These are phyloP conservation scores for Penicillium ucsense DNA, from an alignment of 495 filamentous ascomycete species.

Conservation along the genomic window DNA sequence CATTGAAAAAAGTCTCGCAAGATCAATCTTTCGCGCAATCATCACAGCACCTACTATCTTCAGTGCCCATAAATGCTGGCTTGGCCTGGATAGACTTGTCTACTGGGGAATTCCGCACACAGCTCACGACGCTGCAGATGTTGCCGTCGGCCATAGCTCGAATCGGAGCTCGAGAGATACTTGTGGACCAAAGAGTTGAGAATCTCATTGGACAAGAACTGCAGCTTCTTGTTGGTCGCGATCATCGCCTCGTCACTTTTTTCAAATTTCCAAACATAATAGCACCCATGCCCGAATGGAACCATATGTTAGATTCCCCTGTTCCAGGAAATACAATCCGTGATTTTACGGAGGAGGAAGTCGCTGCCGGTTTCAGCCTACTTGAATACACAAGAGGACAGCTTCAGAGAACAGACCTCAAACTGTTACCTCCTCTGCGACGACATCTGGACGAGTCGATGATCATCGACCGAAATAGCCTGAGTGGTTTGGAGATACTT, in stretches of 20 bases:
- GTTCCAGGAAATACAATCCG: conserved; percentile 26
- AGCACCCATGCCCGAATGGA: conserved; percentile 54
- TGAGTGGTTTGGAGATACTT: conserved; percentile 83
- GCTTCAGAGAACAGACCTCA: conserved; percentile 69
- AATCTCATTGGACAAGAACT: conserved; percentile 33
- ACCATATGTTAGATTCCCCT: conserved; percentile 63
- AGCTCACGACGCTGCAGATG: conserved; percentile 61
- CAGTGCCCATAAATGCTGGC: conserved; percentile 48
- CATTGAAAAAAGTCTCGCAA: conserved; percentile 13
- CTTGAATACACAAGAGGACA: conserved; percentile 74
- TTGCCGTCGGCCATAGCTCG: conserved; percentile 71
- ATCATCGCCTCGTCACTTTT: conserved; percentile 37
- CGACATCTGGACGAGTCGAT: conserved; percentile 66
- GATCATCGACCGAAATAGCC: conserved; percentile 81
- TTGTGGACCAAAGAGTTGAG: conserved; percentile 57
- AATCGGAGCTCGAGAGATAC: conserved; percentile 75
- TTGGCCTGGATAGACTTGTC: conserved; percentile 92
- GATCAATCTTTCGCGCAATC: conserved; percentile 11
- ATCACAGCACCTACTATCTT: conserved; percentile 27
- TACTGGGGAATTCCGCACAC: conserved; percentile 86
- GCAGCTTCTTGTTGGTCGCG: conserved; percentile 32
- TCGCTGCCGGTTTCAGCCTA: conserved; percentile 60
- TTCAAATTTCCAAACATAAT: conserved; percentile 25
- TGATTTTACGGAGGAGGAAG: conserved; percentile 38
- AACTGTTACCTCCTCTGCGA: conserved; percentile 72